Evolutionary conservation across 148 eudicot genomes (phyloP).

Genomic region (Chenopodium album): DNA sequence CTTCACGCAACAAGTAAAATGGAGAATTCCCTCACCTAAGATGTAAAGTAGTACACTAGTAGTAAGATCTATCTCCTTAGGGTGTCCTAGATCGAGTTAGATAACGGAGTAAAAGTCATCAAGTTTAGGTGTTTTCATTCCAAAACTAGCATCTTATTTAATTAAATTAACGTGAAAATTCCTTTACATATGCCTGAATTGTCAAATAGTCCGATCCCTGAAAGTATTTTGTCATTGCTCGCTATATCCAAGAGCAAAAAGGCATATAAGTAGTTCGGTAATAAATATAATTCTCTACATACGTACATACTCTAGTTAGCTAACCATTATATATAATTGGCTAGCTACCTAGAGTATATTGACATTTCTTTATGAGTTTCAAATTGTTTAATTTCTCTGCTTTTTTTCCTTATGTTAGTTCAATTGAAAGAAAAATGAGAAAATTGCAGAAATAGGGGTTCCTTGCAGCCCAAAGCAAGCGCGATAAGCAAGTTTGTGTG

Average conservation of each 20-base stretch:
- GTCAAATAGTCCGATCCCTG: neutral
- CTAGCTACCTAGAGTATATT: neutral
- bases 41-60: neutral
- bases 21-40: neutral
- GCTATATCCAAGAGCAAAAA: neutral
- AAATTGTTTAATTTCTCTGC: neutral
- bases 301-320: neutral
- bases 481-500: neutral
- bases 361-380: neutral
- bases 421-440: conserved; percentile 5
- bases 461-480: conserved; percentile 29
- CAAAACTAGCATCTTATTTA: neutral
- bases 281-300: neutral
- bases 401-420: neutral
- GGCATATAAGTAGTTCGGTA: neutral
- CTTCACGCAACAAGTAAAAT: conserved; percentile 15
- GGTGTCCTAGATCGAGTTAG: neutral
- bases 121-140: neutral
- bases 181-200: neutral
- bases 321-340: neutral
- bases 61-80: neutral
- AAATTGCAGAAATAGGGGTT: conserved; percentile 33
- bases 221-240: too few relatives aligned
- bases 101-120: neutral
- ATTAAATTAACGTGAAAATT: too few relatives aligned